phyloP scores from a whole-genome alignment of 805 yeast species.

The Yarrowia phangngaensis region DNA sequence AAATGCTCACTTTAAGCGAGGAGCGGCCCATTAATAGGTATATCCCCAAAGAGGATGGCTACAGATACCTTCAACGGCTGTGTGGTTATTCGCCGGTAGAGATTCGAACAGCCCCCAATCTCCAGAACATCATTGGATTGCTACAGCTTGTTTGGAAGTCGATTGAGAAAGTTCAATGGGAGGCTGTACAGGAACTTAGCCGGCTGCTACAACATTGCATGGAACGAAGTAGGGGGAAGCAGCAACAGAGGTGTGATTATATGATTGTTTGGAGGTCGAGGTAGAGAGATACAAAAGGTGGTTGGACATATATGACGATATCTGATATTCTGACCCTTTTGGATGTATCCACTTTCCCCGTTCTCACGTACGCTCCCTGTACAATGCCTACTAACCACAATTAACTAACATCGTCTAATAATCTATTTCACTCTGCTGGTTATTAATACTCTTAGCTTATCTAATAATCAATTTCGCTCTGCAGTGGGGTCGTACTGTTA shows the following conservation, averaged over 20 bases:
- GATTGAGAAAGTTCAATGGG: slow-evolving; percentile 35
- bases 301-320: too few relatives aligned
- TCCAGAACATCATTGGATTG: slow-evolving; percentile 55
- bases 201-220: slow-evolving; percentile 33
- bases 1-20: slow-evolving; percentile 30
- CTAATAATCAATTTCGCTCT: too few relatives aligned
- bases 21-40: slow-evolving; percentile 23
- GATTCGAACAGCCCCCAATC: slow-evolving; percentile 43
- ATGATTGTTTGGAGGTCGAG: slow-evolving; percentile 29
- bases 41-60: slow-evolving; percentile 45
- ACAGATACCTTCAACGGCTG: slow-evolving; percentile 49
- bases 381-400: too few relatives aligned
- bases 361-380: too few relatives aligned
- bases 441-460: too few relatives aligned
- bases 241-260: slow-evolving; percentile 30
- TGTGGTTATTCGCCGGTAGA: slow-evolving; percentile 30
- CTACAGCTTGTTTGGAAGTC: slow-evolving; percentile 37
- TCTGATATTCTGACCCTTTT: too few relatives aligned
- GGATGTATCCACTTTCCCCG: too few relatives aligned
- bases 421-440: too few relatives aligned
- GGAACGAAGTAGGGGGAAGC: slow-evolving; percentile 31
- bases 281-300: slow-evolving; percentile 1
- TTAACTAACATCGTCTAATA: too few relatives aligned
- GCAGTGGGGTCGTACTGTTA: background rate
- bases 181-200: slow-evolving; percentile 33